Conservation (phyloP, 495 filamentous ascomycete genomes). For the Trichoderma erinaceum region DNA sequence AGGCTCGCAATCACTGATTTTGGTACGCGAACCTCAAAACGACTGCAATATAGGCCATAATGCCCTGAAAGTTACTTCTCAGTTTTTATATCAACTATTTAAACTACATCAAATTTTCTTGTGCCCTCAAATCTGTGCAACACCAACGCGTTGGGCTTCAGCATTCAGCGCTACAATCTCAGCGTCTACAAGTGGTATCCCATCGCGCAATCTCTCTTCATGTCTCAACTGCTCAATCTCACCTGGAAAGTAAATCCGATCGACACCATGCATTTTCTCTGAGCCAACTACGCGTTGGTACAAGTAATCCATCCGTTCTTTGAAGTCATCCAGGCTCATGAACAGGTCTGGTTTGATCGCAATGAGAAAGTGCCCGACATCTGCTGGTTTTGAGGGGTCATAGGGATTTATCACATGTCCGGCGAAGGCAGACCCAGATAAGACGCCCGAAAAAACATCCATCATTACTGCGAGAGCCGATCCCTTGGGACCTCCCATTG, state of each 20-base stretch:
- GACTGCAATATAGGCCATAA: not conserved
- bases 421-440: conserved; percentile 63
- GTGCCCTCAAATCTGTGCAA: not conserved
- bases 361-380: conserved; percentile 72
- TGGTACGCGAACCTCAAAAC: not conserved
- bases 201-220: conserved; percentile 47
- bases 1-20: not conserved
- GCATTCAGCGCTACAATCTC: conserved; percentile 61
- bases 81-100: not conserved
- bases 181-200: conserved; percentile 59
- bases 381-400: conserved; percentile 57
- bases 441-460: conserved; percentile 75
- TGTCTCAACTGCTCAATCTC: conserved; percentile 64
- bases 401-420: conserved; percentile 67
- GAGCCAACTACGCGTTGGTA: conserved; percentile 57
- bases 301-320: conserved; percentile 61
- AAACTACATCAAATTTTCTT: not conserved
- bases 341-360: conserved; percentile 74
- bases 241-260: conserved; percentile 71
- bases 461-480: conserved; percentile 72
- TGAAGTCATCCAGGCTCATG: conserved; percentile 63
- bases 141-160: conserved; percentile 55
- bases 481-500: conserved; percentile 75
- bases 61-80: not conserved
- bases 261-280: conserved; percentile 62